These are phyloP conservation scores for Calonectria fujianensis DNA, from an alignment of 2,329 filamentous ascomycete species.

Conservation along the genomic window DNA sequence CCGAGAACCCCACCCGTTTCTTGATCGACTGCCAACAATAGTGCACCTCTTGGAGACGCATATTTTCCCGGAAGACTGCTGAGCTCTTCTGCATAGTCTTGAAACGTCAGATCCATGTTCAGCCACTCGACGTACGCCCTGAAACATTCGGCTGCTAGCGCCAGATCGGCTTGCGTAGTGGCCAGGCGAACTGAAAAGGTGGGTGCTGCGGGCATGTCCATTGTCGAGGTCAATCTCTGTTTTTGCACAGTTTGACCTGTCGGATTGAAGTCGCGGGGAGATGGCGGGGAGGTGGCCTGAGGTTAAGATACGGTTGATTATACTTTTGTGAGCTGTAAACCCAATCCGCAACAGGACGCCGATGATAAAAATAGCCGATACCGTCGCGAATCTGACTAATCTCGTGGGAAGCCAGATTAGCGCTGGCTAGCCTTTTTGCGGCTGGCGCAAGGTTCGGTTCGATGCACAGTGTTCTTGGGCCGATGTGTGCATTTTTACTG, in stretches of 20 bases:
- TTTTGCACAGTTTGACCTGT: not conserved
- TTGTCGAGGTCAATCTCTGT: not conserved
- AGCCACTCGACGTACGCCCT: slow-evolving; percentile 53
- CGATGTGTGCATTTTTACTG: not conserved
- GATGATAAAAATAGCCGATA: not conserved
- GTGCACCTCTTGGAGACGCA: slow-evolving; percentile 49
- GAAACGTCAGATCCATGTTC: slow-evolving; percentile 53
- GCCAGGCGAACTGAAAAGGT: slow-evolving; percentile 49
- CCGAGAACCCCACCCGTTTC: slow-evolving; percentile 47
- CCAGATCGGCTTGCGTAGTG: slow-evolving; percentile 45
- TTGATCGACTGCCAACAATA: slow-evolving; percentile 51
- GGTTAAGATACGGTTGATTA: not conserved
- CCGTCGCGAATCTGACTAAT: not conserved
- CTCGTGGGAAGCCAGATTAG: not conserved
- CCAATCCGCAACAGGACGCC: not conserved
- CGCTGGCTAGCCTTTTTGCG: not conserved
- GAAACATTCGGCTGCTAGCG: slow-evolving; percentile 49
- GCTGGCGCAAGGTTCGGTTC: not conserved
- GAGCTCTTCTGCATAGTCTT: slow-evolving; percentile 52
- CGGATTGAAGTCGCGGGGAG: not conserved
- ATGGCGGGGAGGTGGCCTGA: too few species aligned
- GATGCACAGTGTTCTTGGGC: not conserved
- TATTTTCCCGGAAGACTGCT: slow-evolving; percentile 54
- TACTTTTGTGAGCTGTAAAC: not conserved
- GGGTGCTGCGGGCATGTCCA: not conserved